Conservation (phyloP, 2,329 filamentous ascomycete species). For the Dothiorella sarmentorum region DNA sequence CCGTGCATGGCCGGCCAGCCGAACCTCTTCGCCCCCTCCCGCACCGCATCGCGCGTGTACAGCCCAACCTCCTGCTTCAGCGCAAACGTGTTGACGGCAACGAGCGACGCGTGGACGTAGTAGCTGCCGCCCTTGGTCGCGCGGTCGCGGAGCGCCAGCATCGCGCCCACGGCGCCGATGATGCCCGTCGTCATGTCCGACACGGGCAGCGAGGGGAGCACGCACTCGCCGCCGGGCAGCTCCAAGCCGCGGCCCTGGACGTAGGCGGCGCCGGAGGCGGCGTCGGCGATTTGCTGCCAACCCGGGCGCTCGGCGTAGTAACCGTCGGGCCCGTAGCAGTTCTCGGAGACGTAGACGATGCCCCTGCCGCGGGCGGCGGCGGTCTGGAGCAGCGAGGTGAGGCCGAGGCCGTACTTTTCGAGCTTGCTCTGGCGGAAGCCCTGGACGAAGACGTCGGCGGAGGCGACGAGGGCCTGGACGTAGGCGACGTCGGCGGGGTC, state of each 20-base stretch:
- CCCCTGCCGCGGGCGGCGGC: slow-evolving; percentile 42
- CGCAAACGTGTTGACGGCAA: slow-evolving; percentile 31
- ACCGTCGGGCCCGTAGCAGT: slow-evolving; percentile 51
- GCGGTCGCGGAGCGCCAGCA: slow-evolving; percentile 27
- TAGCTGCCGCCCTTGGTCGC: slow-evolving; percentile 25
- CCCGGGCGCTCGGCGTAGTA: slow-evolving; percentile 46
- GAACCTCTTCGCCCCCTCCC: slow-evolving; percentile 27
- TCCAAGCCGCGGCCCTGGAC: slow-evolving; percentile 36
- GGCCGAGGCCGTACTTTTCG: slow-evolving; percentile 41
- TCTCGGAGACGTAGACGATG: slow-evolving; percentile 49
- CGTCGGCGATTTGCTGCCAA: slow-evolving; percentile 44
- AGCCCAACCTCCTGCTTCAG: slow-evolving; percentile 35
- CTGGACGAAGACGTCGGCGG: slow-evolving; percentile 54
- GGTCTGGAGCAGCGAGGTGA: slow-evolving; percentile 40
- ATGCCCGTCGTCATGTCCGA: slow-evolving; percentile 31
- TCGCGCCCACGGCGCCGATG: slow-evolving; percentile 26
- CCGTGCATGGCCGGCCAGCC: slow-evolving; percentile 28
- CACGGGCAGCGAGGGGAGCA: slow-evolving; percentile 29
- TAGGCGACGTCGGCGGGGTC: slow-evolving; percentile 39
- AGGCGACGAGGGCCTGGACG: slow-evolving; percentile 43
- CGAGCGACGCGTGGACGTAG: slow-evolving; percentile 25
- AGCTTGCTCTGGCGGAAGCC: slow-evolving; percentile 50
- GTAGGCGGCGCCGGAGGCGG: slow-evolving; percentile 31
- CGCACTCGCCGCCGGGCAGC: slow-evolving; percentile 25
- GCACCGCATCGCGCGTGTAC: slow-evolving; percentile 28